Base-by-base conservation (phyloP, 805 yeast genomes). In the Nematodospora valgi region DNA sequence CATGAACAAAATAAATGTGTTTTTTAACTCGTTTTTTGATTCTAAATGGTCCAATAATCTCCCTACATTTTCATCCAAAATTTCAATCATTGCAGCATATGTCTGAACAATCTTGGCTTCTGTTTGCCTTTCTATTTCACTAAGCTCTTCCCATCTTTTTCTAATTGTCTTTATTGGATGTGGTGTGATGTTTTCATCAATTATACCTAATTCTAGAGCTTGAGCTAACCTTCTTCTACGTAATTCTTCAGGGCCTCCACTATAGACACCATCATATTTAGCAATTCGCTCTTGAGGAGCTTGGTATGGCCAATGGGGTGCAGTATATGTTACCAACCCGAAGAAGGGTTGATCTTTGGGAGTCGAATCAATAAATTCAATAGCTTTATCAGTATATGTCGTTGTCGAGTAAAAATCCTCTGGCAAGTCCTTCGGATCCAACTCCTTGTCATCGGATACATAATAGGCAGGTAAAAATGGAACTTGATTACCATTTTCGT, bases 221-320 rank as follows among this genome's bases (percentile, higher is more conserved):
- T 47, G 52, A 8, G 47, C 48, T 30, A 75, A 49, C 35, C 81
- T 54, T 36, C 51, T 34, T 19, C 40, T 44, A 34, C 80, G 52
- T 25, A 74, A 50, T 5, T 44, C 64, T 14, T 57, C 64, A 2
- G 80, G 80, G 2, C 82, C 82, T 6, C 55, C 59, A 40, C 68
- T 69, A 44, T 73, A 71, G 6, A 53, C 41, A 4, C 77, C 76
- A 35, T 61, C 59, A 49, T 77, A 74, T 39, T 75, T 73, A 4
- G 53, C 63, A 33, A 75, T 59, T 6, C 60, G 48, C 5, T 70
- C 71, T 32, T 52, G 52, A 5, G 80, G 80, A 1, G 82, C 82
- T 51, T 77, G 82, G 46, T 68, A 64, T 8, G 83, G 83, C 82
- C 83, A 78, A 48, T 77, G 82, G 3, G 82, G 83, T 1, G 83